These are phyloP conservation scores for Tuber magnatum DNA, from an alignment of 495 filamentous ascomycete genomes.

Conservation along the genomic window DNA sequence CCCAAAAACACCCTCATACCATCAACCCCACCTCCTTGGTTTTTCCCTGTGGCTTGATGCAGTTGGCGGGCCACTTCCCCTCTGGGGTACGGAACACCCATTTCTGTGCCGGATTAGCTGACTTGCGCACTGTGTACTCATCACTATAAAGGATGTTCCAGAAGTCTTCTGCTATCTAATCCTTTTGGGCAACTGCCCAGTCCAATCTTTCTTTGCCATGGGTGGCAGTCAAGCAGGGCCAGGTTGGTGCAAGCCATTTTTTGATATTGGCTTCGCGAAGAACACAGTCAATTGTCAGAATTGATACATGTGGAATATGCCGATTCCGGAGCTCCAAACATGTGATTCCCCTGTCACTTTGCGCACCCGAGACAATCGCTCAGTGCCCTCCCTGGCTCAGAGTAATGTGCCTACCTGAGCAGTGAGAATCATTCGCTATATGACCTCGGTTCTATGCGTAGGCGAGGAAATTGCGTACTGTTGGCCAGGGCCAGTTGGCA, in stretches of 20 bases:
- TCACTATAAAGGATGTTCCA: too few species aligned
- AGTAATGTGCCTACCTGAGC: not conserved
- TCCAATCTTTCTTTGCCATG: not conserved
- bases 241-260: constrained; percentile 1
- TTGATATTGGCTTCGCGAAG: constrained; percentile 1
- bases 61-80: too few species aligned
- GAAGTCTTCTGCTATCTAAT: not conserved
- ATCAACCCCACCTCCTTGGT: too few species aligned
- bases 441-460: too few species aligned
- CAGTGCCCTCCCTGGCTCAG: too few species aligned
- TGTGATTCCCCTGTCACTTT: constrained; percentile 4
- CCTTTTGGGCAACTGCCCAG: not conserved
- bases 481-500: not conserved
- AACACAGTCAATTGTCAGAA: not conserved
- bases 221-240: not conserved
- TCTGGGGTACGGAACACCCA: too few species aligned
- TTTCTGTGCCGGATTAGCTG: too few species aligned
- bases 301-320: not conserved
- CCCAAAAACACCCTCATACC: too few species aligned
- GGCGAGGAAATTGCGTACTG: not conserved
- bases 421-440: not conserved
- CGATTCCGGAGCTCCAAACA: constrained; percentile 6
- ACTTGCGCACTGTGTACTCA: too few species aligned
- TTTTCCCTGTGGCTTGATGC: too few species aligned
- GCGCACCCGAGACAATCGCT: constrained; percentile 1